phyloP scores from a whole-genome alignment of 2,329 filamentous ascomycete species.

The Macrophomina phaseolina region DNA sequence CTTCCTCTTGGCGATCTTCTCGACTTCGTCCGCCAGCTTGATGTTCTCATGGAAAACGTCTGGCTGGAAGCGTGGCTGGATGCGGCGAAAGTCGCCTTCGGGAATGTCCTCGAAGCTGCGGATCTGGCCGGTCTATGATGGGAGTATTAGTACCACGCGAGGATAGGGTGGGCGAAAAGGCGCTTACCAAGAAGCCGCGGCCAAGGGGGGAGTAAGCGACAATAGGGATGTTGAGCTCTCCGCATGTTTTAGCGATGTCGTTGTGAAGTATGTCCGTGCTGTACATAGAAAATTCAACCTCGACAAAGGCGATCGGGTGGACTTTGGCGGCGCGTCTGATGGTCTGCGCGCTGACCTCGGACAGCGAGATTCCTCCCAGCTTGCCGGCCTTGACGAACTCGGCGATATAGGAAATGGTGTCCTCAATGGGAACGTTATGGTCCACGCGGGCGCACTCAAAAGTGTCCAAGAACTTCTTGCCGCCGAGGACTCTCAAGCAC shows the following conservation, averaged over 20 bases:
- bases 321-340: constrained; percentile 58
- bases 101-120: constrained; percentile 62
- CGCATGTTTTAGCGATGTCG: constrained; percentile 61
- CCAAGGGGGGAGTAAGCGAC: constrained; percentile 75
- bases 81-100: constrained; percentile 54
- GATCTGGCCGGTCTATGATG: constrained; percentile 42
- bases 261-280: constrained; percentile 63
- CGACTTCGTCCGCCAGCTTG: constrained; percentile 64
- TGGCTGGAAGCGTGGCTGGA: constrained; percentile 65
- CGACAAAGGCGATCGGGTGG: constrained; percentile 63
- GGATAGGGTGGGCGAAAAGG: not conserved
- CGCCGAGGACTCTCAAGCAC: constrained; percentile 51
- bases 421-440: constrained; percentile 51
- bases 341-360: constrained; percentile 52
- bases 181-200: constrained; percentile 55
- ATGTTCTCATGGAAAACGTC: constrained; percentile 71
- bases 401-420: constrained; percentile 51
- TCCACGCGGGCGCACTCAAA: constrained; percentile 56
- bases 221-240: constrained; percentile 70
- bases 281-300: constrained; percentile 66
- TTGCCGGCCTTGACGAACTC: constrained; percentile 49
- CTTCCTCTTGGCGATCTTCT: constrained; percentile 65
- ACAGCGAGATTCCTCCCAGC: constrained; percentile 54
- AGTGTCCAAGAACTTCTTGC: constrained; percentile 56
- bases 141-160: not conserved